phyloP scores from a whole-genome alignment of 2,329 filamentous ascomycete genomes.

The Neofusicoccum parvum region DNA sequence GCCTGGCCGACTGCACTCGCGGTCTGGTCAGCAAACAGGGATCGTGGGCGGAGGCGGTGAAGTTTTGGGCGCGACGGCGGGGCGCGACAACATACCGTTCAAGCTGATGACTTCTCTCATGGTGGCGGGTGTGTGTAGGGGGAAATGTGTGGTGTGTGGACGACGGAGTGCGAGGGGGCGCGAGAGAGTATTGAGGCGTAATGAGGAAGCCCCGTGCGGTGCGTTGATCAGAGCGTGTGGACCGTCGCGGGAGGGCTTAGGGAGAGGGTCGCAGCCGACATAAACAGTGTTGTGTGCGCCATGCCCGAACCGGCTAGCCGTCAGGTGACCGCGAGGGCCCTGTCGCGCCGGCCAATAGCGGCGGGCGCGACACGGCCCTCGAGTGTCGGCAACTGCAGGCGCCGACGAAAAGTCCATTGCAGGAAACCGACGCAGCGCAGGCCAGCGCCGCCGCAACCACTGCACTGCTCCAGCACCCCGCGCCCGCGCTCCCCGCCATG shows the following conservation, averaged over 20 bases:
- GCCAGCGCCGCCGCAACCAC: neutral
- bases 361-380: neutral
- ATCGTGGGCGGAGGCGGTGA: conserved; percentile 31
- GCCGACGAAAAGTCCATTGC: conserved; percentile 17
- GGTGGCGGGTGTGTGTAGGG: conserved; percentile 10
- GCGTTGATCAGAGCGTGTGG: conserved; percentile 19
- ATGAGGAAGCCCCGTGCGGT: conserved; percentile 20
- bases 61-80: conserved; percentile 46
- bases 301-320: neutral
- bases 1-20: conserved; percentile 89
- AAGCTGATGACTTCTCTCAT: conserved; percentile 99
- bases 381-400: neutral
- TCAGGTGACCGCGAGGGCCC: neutral
- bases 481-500: neutral
- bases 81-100: conserved; percentile 73
- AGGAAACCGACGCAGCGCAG: neutral
- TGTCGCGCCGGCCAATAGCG: neutral
- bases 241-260: conserved; percentile 15
- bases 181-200: conserved; percentile 18
- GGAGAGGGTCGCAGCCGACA: conserved; percentile 15
- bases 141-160: neutral
- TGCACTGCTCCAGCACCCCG: neutral
- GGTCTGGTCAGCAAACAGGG: conserved; percentile 54
- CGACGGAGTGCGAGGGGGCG: conserved; percentile 8
- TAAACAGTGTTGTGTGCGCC: conserved; percentile 10